A percentile compares a stretch with the other conserved stretches of the same genome.
These are phyloP conservation scores for Perkinsus marinus DNA, from an alignment of 169 alveolate species.

Conservation along the genomic window DNA sequence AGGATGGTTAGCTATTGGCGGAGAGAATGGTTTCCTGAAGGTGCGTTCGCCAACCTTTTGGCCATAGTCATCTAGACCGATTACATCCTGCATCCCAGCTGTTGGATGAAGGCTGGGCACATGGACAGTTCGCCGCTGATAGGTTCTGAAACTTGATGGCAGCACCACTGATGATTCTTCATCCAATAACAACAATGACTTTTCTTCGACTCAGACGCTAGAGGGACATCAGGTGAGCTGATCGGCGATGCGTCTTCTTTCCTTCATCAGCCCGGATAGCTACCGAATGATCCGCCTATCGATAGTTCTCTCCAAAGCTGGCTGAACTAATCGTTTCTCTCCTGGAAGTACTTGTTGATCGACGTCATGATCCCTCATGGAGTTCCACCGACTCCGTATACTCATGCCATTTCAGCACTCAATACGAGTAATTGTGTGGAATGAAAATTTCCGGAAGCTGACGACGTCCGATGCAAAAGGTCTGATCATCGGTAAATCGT, in stretches of 20 bases:
- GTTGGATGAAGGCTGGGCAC: not conserved
- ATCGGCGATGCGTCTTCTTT: no score
- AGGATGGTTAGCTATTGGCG: constrained; percentile 75
- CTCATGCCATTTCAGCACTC: not conserved
- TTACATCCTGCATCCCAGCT: no score
- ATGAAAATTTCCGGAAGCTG: constrained; percentile 63
- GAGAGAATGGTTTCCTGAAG: constrained; percentile 65
- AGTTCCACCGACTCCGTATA: not conserved
- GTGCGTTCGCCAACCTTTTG: constrained; percentile 22
- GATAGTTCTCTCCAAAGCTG: no score
- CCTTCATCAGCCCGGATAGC: no score
- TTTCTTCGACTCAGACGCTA: constrained; percentile 54
- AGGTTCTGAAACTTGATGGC: constrained; percentile 20
- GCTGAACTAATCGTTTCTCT: no score
- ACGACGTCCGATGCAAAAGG: constrained; percentile 75
- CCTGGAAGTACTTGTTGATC: no score
- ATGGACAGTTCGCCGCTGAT: not conserved
- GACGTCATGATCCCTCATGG: no score
- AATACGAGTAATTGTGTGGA: constrained; percentile 62
- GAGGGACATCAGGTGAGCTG: constrained; percentile 43
- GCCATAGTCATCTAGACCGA: no score
- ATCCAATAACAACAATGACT: constrained; percentile 27
- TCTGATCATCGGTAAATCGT: constrained; percentile 67
- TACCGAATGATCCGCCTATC: no score
- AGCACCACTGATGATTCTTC: constrained; percentile 6